Evolutionary conservation across 2,329 filamentous ascomycete species (phyloP).

Genomic region (Tympanopsis confertula): DNA sequence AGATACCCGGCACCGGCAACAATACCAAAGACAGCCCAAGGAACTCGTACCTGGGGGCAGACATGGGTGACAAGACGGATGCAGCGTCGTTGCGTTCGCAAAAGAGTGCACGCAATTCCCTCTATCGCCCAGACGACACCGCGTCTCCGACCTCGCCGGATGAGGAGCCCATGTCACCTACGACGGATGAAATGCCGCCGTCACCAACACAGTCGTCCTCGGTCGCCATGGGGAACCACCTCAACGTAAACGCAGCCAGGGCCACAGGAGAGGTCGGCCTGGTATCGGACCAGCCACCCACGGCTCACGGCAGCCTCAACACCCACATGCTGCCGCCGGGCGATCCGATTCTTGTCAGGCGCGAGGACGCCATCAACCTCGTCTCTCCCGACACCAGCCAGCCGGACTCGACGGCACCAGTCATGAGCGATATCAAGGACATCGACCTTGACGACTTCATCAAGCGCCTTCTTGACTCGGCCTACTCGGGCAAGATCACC

Average conservation of each 20-base stretch:
- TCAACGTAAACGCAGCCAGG: constrained; percentile 71
- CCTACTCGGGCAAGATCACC: constrained; percentile 91
- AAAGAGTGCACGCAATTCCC: background rate
- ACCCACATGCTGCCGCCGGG: constrained; percentile 58
- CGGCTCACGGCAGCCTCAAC: constrained; percentile 46
- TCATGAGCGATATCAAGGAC: constrained; percentile 81
- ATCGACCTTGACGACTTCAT: constrained; percentile 97
- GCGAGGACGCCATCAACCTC: constrained; percentile 59
- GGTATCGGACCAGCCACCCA: constrained; percentile 81
- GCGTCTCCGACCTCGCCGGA: background rate
- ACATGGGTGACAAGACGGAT: background rate
- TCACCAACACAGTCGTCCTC: constrained; percentile 74
- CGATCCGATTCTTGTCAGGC: constrained; percentile 80
- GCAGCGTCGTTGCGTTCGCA: background rate
- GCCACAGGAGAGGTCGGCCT: constrained; percentile 83
- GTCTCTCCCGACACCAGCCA: constrained; percentile 39
- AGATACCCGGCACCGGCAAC: background rate
- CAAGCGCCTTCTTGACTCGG: constrained; percentile 82
- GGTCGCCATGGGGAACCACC: constrained; percentile 58
- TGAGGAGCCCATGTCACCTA: background rate
- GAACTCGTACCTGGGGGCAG: background rate
- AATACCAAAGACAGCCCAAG: background rate
- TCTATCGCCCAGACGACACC: too few relatives aligned
- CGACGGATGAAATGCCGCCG: constrained; percentile 44
- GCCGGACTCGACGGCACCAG: constrained; percentile 44